These are phyloP conservation scores for Potentilla sterilis DNA, from an alignment of 306 rosid genomes.

Conservation along the genomic window DNA sequence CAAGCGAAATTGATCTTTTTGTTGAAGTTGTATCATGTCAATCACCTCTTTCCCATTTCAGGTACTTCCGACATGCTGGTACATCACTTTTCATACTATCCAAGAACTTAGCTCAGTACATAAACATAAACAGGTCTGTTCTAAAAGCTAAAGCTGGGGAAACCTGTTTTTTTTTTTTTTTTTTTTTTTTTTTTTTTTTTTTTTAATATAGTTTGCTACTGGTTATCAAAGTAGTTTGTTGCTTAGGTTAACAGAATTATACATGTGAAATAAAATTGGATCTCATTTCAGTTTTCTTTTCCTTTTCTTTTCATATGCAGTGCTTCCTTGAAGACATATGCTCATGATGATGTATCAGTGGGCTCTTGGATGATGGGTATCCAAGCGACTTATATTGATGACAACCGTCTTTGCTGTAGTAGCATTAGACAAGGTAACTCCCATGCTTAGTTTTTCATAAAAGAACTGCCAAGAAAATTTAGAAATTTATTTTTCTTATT, in stretches of 20 bases:
- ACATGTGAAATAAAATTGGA: neutral
- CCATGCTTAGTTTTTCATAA: neutral
- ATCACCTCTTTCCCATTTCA: slow-evolving; percentile 31
- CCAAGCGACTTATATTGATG: slow-evolving; percentile 85
- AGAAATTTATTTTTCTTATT: neutral
- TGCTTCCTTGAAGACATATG: slow-evolving; percentile 87
- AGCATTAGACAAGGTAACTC: slow-evolving; percentile 72
- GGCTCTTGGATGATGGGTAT: slow-evolving; percentile 99
- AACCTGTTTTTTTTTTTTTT: neutral
- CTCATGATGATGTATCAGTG: slow-evolving; percentile 79
- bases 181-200: too few species aligned
- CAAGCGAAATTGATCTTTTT: neutral
- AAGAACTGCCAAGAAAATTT: neutral
- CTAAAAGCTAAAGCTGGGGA: slow-evolving; percentile 13
- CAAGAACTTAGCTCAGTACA: slow-evolving; percentile 79
- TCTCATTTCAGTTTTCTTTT: slow-evolving; percentile 18
- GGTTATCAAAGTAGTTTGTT: slow-evolving; percentile 6
- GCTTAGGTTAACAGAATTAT: neutral
- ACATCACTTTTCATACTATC: slow-evolving; percentile 81
- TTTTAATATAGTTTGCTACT: slow-evolving; percentile 10
- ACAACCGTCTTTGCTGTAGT: slow-evolving; percentile 88
- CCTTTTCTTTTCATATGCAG: slow-evolving; percentile 38
- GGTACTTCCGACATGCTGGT: slow-evolving; percentile 95
- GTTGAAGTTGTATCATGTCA: slow-evolving; percentile 5
- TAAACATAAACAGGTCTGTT: slow-evolving; percentile 88